phyloP scores from a whole-genome alignment of 1,284 basidiomycete species.

The Ustilago loliicola region DNA sequence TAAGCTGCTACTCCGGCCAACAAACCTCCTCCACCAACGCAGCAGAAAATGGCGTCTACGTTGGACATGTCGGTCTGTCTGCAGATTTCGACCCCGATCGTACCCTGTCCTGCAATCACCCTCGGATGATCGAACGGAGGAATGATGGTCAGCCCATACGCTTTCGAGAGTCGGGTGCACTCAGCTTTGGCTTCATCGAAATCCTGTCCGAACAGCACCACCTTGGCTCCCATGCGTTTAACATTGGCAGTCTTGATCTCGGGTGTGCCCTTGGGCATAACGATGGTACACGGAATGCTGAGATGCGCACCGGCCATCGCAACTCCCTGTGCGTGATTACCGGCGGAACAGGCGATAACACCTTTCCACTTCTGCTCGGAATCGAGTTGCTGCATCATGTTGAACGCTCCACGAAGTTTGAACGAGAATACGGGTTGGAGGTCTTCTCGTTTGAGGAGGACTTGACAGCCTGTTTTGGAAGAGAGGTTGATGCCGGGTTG shows the following conservation, averaged over 20 bases:
- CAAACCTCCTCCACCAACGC: slow-evolving; percentile 93
- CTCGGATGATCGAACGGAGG: slow-evolving; percentile 98
- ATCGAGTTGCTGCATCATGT: slow-evolving; percentile 92
- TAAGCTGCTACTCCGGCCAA: slow-evolving; percentile 90
- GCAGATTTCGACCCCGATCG: slow-evolving; percentile 88
- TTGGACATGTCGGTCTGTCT: slow-evolving; percentile 66
- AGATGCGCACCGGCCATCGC: slow-evolving; percentile 90
- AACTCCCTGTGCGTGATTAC: slow-evolving; percentile 99
- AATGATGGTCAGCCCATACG: slow-evolving; percentile 87
- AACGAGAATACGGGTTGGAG: slow-evolving; percentile 98
- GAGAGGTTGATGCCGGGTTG: slow-evolving; percentile 88
- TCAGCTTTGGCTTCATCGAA: slow-evolving; percentile 98
- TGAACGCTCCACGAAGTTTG: slow-evolving; percentile 93
- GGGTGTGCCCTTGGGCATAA: slow-evolving; percentile 96
- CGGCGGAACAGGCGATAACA: slow-evolving; percentile 96
- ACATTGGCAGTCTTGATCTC: slow-evolving; percentile 97
- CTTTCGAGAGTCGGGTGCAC: slow-evolving; percentile 84
- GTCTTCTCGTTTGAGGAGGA: slow-evolving; percentile 95
- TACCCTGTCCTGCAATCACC: slow-evolving; percentile 97
- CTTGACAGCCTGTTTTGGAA: slow-evolving; percentile 86
- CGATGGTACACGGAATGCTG: slow-evolving; percentile 93
- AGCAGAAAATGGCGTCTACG: slow-evolving; percentile 88
- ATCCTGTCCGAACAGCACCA: slow-evolving; percentile 89
- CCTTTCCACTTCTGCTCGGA: slow-evolving; percentile 96
- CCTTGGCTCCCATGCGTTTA: slow-evolving; percentile 90